phyloP scores from a whole-genome alignment of 192 early-diverging fungal species.

The Podila horticola region DNA sequence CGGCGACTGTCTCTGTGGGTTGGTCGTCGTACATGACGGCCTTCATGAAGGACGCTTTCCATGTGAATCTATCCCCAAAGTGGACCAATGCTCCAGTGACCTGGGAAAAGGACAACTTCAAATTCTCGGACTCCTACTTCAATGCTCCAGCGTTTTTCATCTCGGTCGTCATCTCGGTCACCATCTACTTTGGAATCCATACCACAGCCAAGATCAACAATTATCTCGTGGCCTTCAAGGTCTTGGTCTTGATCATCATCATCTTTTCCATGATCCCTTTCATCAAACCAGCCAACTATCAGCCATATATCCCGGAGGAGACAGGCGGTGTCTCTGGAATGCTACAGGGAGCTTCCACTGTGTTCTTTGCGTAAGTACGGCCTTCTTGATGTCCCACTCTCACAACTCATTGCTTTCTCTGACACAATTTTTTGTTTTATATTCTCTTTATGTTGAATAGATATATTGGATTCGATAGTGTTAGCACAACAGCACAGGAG shows the following conservation, averaged over 20 bases:
- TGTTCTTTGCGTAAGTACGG: conserved; percentile 71
- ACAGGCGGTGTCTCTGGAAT: conserved; percentile 74
- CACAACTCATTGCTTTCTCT: not conserved
- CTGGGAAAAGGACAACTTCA: conserved; percentile 52
- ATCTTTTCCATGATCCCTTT: conserved; percentile 79
- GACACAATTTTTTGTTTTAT: not conserved
- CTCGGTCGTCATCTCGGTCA: conserved; percentile 65
- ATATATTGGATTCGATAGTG: conserved; percentile 91
- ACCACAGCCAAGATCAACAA: conserved; percentile 81
- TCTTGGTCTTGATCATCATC: conserved; percentile 80
- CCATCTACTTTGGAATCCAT: conserved; percentile 78
- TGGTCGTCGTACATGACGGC: conserved; percentile 85
- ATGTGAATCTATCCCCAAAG: conserved; percentile 54
- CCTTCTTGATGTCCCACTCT: not conserved
- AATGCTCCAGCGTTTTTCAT: conserved; percentile 85
- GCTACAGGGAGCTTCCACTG: conserved; percentile 77
- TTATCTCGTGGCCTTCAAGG: conserved; percentile 77
- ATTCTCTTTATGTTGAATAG: not conserved
- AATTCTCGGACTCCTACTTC: conserved; percentile 61
- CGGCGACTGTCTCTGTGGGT: conserved; percentile 81
- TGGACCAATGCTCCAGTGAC: conserved; percentile 76
- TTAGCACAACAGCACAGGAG: conserved; percentile 89
- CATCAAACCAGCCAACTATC: conserved; percentile 77
- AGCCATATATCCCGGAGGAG: conserved; percentile 80
- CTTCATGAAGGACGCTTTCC: conserved; percentile 76